Base-by-base conservation (phyloP, 352 stramenopile genomes). In the Globisporangium viniferum region DNA sequence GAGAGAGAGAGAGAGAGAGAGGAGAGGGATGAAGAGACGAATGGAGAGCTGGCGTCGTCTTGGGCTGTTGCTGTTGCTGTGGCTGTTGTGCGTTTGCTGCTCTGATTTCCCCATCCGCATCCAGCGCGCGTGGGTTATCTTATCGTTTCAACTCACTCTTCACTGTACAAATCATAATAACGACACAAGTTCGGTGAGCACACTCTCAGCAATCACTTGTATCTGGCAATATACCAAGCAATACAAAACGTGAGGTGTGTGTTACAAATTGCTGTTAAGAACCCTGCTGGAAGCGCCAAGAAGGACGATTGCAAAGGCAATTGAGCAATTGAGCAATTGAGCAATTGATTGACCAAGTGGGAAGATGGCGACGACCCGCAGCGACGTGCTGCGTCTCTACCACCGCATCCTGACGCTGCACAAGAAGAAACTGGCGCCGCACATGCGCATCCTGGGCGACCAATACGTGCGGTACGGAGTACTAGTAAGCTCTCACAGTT, bases 371-470 rank as follows among this genome's bases (percentile, higher is more conserved):
- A 66, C 61, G 33, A 54, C 78, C 31, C 75, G 76, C 1, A 48
- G 59, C 31, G 74, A 91, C 35, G 84, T 83, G 66, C 66, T 94
- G 71, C 73, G 72, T 48, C 81, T 96, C 29, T 96, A 96, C 66
- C 79, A 78, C 51, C 78, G 78, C 73, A 93, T 96, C 64, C 76
- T 96, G 72, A 81, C 77, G 71, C 85, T 94, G 53, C 88, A 96
- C 66, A 74, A 74, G 48, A 72, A 75, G 57, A 92, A 93, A 53
- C 73, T 96, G 46, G 81, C 85, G 68, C 82, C 86, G 44, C 84
- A 88, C 54, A 94, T 96, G 87, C 86, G 88, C 63, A 67, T 94
- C 29, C 84, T 96, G 0, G 88, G 88, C 22, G 85, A 96, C 71
- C 74, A 90, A 62, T 96, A 96, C 66, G 84, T 96, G 35, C 78